Percentiles rank a stretch among this genome's conserved stretches.
These are phyloP conservation scores for Alternaria novae-zelandiae DNA, from an alignment of 2,329 filamentous ascomycete species.

Conservation along the genomic window DNA sequence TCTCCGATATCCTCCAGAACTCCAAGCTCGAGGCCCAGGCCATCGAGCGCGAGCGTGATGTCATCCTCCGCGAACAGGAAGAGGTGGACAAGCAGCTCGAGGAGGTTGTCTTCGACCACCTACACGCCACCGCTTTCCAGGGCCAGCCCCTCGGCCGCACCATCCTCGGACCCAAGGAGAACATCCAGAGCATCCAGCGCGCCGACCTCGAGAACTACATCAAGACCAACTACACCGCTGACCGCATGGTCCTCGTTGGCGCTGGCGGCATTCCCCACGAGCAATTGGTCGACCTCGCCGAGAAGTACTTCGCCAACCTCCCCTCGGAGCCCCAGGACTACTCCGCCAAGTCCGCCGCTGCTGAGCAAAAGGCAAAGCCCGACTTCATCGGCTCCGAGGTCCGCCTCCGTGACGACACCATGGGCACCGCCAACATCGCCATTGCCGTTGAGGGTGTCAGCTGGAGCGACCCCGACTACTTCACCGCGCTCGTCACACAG, in stretches of 20 bases:
- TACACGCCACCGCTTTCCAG: conserved; percentile 98
- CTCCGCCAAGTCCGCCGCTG: conserved; percentile 72
- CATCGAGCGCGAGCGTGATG: conserved; percentile 97
- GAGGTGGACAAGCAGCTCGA: conserved; percentile 99
- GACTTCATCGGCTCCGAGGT: conserved; percentile 98
- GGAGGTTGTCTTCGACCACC: conserved; percentile 98
- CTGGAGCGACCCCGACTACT: conserved; percentile 99
- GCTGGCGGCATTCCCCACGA: conserved; percentile 93
- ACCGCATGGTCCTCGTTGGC: conserved; percentile 98
- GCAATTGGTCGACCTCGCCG: conserved; percentile 91
- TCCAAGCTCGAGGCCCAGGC: conserved; percentile 93
- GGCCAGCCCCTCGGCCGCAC: conserved; percentile 95
- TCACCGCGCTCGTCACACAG: conserved; percentile 95
- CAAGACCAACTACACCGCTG: conserved; percentile 99
- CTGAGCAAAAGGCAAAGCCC: conserved; percentile 82
- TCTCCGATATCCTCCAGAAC: conserved; percentile 99
- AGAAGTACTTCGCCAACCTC: conserved; percentile 89
- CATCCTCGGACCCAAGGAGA: conserved; percentile 96
- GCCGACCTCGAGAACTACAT: conserved; percentile 94
- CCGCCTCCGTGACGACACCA: conserved; percentile 92
- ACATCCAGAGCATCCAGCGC: conserved; percentile 94
- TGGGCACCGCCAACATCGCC: conserved; percentile 95
- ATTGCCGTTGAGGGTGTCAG: conserved; percentile 99
- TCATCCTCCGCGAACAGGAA: conserved; percentile 97
- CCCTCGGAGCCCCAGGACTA: conserved; percentile 77